These are phyloP conservation scores for Vicia faba DNA, from an alignment of 306 rosid species.

Conservation along the genomic window DNA sequence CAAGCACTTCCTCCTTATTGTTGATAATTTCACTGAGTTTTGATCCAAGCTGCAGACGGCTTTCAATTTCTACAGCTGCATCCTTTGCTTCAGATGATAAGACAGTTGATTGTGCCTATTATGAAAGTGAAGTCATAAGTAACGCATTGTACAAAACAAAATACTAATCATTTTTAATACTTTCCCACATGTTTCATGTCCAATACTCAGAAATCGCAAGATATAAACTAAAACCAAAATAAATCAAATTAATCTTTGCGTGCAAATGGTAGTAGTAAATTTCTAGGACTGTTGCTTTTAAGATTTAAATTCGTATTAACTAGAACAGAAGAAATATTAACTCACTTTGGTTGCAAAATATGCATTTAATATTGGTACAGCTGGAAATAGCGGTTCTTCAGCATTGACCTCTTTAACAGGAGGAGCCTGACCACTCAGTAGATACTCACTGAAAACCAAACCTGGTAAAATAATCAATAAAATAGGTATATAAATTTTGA, in stretches of 20 bases:
- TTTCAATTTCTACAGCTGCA: slow-evolving; percentile 78
- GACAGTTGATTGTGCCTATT: slow-evolving; percentile 50
- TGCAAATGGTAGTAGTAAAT: slow-evolving; percentile 14
- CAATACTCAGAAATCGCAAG: background rate
- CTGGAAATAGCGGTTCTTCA: slow-evolving; percentile 90
- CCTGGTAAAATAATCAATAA: slow-evolving; percentile 57
- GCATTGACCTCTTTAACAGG: slow-evolving; percentile 81
- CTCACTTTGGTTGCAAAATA: slow-evolving; percentile 62
- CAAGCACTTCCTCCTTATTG: slow-evolving; percentile 66
- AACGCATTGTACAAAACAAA: slow-evolving; percentile 14
- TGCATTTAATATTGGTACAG: slow-evolving; percentile 62
- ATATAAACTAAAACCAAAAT: no score
- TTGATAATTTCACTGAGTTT: slow-evolving; percentile 77
- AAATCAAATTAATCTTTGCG: no score
- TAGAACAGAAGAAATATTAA: slow-evolving; percentile 30
- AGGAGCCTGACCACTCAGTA: slow-evolving; percentile 88
- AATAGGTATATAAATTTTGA: slow-evolving; percentile 18
- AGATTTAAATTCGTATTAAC: slow-evolving; percentile 18
- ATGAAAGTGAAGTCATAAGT: slow-evolving; percentile 28
- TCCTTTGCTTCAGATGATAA: slow-evolving; percentile 79
- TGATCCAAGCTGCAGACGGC: slow-evolving; percentile 79
- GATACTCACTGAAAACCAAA: slow-evolving; percentile 91
- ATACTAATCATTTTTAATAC: slow-evolving; percentile 2
- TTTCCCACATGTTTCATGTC: slow-evolving; percentile 15
- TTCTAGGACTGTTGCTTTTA: slow-evolving; percentile 4